These are phyloP conservation scores for Metschnikowia sp. DNA, from an alignment of 805 yeast genomes.

Conservation along the genomic window DNA sequence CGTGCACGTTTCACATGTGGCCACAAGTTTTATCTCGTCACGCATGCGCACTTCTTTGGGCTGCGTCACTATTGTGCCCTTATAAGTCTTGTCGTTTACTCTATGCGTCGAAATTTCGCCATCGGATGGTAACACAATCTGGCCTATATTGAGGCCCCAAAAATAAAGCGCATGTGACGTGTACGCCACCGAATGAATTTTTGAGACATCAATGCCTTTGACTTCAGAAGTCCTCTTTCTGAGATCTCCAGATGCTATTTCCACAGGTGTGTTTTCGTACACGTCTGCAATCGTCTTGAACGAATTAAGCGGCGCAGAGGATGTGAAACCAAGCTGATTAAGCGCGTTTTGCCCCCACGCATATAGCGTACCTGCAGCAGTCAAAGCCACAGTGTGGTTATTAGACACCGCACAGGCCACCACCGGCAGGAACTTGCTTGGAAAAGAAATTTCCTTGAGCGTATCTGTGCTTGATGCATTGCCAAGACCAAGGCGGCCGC, in stretches of 20 bases:
- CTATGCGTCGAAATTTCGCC: conserved; percentile 20
- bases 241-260: conserved; percentile 42
- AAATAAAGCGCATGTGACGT: conserved; percentile 46
- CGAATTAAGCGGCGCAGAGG: conserved; percentile 13
- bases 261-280: conserved; percentile 38
- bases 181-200: conserved; percentile 64
- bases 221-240: conserved; percentile 21
- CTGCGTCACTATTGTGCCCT: conserved; percentile 36
- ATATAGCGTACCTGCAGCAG: conserved; percentile 50
- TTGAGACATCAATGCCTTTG: conserved; percentile 57
- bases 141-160: conserved; percentile 85
- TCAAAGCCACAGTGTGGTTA: conserved; percentile 64
- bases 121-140: conserved; percentile 40
- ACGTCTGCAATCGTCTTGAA: conserved; percentile 23
- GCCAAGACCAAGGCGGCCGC: conserved; percentile 69
- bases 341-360: conserved; percentile 77
- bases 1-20: conserved; percentile 68
- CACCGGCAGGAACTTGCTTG: conserved; percentile 24
- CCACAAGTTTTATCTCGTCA: conserved; percentile 52
- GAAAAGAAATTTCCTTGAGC: conserved; percentile 41
- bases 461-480: conserved; percentile 36
- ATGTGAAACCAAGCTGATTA: conserved; percentile 58
- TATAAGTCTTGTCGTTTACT: conserved; percentile 25
- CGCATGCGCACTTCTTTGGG: conserved; percentile 43
- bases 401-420: conserved; percentile 50